These are phyloP conservation scores for Gynandropsis gynandra DNA, from an alignment of 345 rosid genomes.

Conservation along the genomic window DNA sequence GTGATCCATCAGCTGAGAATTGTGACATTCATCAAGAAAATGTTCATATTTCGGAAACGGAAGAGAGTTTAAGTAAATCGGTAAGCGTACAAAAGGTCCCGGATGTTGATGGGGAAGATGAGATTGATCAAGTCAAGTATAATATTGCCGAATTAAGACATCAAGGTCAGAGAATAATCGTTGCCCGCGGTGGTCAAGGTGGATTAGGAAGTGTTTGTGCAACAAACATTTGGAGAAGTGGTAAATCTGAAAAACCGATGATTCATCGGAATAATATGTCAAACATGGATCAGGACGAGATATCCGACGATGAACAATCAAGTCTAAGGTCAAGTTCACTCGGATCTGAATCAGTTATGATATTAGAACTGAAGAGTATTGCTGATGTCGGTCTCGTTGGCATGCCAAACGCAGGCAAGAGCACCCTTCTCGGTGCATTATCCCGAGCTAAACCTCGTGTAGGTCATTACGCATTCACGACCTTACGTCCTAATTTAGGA, in stretches of 20 bases:
- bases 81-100: slow-evolving; percentile 9
- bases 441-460: slow-evolving; percentile 78
- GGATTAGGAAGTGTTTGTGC: slow-evolving; percentile 62
- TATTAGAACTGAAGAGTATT: slow-evolving; percentile 85
- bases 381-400: slow-evolving; percentile 98
- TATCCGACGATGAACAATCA: slow-evolving; percentile 24
- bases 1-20: slow-evolving; percentile 26
- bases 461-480: slow-evolving; percentile 87
- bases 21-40: slow-evolving; percentile 20
- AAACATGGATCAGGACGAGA: slow-evolving; percentile 19
- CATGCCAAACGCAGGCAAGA: slow-evolving; percentile 94
- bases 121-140: slow-evolving; percentile 36
- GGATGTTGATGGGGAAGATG: slow-evolving; percentile 25
- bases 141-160: slow-evolving; percentile 67
- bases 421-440: slow-evolving; percentile 81
- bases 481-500: slow-evolving; percentile 82
- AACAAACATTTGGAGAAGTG: slow-evolving; percentile 35
- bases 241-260: slow-evolving; percentile 24
- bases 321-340: slow-evolving; percentile 44
- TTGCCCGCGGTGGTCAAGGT: slow-evolving; percentile 84
- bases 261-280: slow-evolving; percentile 9
- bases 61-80: slow-evolving; percentile 1
- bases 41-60: slow-evolving; percentile 1
- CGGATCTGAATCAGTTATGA: slow-evolving; percentile 55
- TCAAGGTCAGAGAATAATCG: slow-evolving; percentile 53